Evolutionary conservation across 495 filamentous ascomycete species (phyloP), one percentile per base, ranked within the genome.

Genomic region (Penicillium simplicissimum): DNA sequence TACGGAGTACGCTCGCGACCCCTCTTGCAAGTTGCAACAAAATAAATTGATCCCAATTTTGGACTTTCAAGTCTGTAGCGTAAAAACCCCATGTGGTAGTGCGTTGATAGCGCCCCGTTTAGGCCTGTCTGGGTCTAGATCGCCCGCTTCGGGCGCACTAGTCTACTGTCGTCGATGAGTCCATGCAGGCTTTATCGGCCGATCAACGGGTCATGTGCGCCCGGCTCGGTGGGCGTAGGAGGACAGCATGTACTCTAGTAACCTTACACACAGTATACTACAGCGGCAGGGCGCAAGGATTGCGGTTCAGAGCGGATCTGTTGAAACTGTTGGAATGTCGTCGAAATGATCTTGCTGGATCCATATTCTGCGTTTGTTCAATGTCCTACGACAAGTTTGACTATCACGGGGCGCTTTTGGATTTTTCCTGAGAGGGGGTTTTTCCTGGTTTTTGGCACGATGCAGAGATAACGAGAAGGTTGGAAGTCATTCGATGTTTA

Each of bases 201-300:
- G 55, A 57, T 57, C 55, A 33, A 23, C 28, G 54, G 54, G 55
- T 57, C 55, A 57, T 57, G 40, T 57, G 55, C 25, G 45, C 45
- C 45, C 21, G 15, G 21, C 45, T 23, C 45, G 25, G 14, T 28
- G 17, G 17, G 25, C 25, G 15, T 47, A n/a, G n/a, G n/a, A n/a
- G n/a, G n/a, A 23, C 21, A 21, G 17, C 9, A 21, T 28, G 43
- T 25, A 25, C 1, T 21, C 7, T 21, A 3, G 8, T 13, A 47
- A n/a, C n/a, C n/a, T n/a, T n/a, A 15, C 23, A 4, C 25, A 28
- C 13, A 13, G 19, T 5, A 51, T n/a, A n/a, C 23, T 45, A 17
- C 4, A 42, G 6, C 10, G 5, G n/a, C n/a, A 42, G n/a, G 7
- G 17, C 8, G n/a, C 9, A 21, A 8, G n/a, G 21, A 21, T 43